Evolutionary conservation across 2,329 filamentous ascomycete species (phyloP).

Genomic region (Pseudofabraea citricarpa): DNA sequence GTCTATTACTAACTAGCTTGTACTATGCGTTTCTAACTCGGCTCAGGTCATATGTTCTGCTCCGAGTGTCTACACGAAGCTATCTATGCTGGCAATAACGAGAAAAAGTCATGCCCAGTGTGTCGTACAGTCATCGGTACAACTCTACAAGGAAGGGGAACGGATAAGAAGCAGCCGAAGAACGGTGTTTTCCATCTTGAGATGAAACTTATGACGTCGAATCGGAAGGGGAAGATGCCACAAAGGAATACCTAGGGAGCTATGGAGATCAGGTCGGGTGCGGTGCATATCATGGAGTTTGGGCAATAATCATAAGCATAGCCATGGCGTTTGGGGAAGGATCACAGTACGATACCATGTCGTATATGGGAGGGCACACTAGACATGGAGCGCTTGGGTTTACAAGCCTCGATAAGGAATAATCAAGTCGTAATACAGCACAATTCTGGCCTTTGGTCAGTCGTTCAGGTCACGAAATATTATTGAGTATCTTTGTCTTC

Average conservation of each 20-base stretch:
- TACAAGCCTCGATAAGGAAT: too few relatives aligned
- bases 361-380: too few relatives aligned
- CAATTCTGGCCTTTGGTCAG: too few relatives aligned
- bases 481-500: too few relatives aligned
- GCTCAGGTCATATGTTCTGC: slow-evolving; percentile 59
- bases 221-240: slow-evolving; percentile 45
- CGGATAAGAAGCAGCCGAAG: slow-evolving; percentile 28
- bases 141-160: slow-evolving; percentile 36
- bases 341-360: too few relatives aligned
- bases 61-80: slow-evolving; percentile 57
- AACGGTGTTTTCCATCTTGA: slow-evolving; percentile 55
- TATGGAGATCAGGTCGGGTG: slow-evolving; percentile 6
- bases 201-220: slow-evolving; percentile 56
- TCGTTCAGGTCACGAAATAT: too few relatives aligned
- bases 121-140: slow-evolving; percentile 56
- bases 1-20: slow-evolving; percentile 20
- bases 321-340: too few relatives aligned
- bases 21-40: slow-evolving; percentile 10
- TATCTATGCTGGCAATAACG: slow-evolving; percentile 50
- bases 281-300: not conserved
- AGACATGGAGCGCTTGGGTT: too few relatives aligned
- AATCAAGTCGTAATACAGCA: too few relatives aligned
- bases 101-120: slow-evolving; percentile 54
- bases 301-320: too few relatives aligned
- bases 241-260: slow-evolving; percentile 42